phyloP scores from a whole-genome alignment of 805 yeast genomes.

The Saccharomycopsis capsularis region DNA sequence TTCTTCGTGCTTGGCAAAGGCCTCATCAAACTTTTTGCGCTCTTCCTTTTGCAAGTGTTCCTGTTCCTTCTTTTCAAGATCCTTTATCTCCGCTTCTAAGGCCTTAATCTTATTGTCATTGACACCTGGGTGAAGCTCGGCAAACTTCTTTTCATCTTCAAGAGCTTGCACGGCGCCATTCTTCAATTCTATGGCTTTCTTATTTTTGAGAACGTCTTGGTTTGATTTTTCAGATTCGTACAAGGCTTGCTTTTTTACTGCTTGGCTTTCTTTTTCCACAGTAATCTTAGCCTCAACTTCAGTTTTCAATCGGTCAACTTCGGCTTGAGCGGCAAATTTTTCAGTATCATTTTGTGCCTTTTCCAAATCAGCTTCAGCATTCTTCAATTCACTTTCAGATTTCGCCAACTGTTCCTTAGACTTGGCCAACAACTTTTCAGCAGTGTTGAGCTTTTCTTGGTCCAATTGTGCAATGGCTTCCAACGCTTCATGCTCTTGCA shows the following conservation, averaged over 20 bases:
- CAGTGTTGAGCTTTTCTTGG: conserved; percentile 9
- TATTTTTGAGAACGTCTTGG: conserved; percentile 8
- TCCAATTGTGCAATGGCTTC: conserved; percentile 11
- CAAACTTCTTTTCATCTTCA: conserved; percentile 17
- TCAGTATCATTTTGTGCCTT: conserved; percentile 17
- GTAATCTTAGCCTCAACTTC: conserved; percentile 18
- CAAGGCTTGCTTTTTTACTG: conserved; percentile 10
- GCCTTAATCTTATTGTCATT: conserved; percentile 16
- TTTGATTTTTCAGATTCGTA: conserved; percentile 9
- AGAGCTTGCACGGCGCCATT: conserved; percentile 16
- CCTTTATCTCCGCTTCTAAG: conserved; percentile 17
- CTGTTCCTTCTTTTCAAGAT: conserved; percentile 10
- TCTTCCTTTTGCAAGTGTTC: conserved; percentile 9
- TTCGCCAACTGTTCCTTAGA: conserved; percentile 14
- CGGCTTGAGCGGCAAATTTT: conserved; percentile 17
- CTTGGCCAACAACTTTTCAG: conserved; percentile 14
- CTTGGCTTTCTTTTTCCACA: conserved; percentile 12
- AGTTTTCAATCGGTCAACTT: conserved; percentile 12
- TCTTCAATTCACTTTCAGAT: conserved; percentile 9
- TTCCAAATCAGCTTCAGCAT: conserved; percentile 8
- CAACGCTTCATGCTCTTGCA: conserved; percentile 9
- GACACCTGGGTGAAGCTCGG: conserved; percentile 8
- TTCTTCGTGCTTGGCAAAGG: conserved; percentile 16
- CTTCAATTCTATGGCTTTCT: conserved; percentile 18
- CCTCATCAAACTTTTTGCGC: conserved; percentile 7